Base-by-base conservation (phyloP, 768 basidiomycete genomes). In the Mycena filopes region DNA sequence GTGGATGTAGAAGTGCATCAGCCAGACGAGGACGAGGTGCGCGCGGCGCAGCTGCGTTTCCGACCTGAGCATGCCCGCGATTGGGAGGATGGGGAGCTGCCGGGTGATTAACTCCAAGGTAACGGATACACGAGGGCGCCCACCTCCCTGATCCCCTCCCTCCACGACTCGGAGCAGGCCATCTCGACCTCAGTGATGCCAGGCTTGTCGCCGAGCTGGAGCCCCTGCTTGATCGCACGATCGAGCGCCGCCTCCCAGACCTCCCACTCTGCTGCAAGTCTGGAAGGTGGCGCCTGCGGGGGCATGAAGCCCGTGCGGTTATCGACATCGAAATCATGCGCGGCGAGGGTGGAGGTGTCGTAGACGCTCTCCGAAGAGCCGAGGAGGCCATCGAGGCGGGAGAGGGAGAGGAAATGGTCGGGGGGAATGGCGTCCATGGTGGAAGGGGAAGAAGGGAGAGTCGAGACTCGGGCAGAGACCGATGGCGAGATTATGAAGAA, bases 321-420 rank as follows among this genome's bases (percentile, higher is more conserved):
- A 75, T 96, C 95, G 64, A 99, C 93, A 75, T 98, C 95, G 81
- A 95, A 99, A 81, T 93, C 92, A 69, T 92, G 91, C 3, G 91
- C 89, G 12, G 92, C 90, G 63, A 92, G 86, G 15, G 92, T 90
- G 23, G 86, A 83, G 16, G 84, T 86, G 65, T 88, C 87, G 46
- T 80, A 72, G 21, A 67, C 66, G 3, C 75, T 73, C 18, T 71
- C 72, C 9, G 36, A 48, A 15, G 54, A 51, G 42, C 73, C 74
- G 10, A 78, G 56, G 3, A 76, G 54, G 20, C 75, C 50, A 47
- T 78, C 78, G 4, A 73, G 77, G 46, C 78, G 81, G 23, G 77
- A 73, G 18, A 77, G 79, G 11, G 69, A 71, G 29, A 81, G 74
- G 25, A 79, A 82, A 59, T 80, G 80, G 11, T 73, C 65, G 18